Evolutionary conservation across 1,284 basidiomycete genomes (phyloP).

Genomic region (Farysia itapuensis): DNA sequence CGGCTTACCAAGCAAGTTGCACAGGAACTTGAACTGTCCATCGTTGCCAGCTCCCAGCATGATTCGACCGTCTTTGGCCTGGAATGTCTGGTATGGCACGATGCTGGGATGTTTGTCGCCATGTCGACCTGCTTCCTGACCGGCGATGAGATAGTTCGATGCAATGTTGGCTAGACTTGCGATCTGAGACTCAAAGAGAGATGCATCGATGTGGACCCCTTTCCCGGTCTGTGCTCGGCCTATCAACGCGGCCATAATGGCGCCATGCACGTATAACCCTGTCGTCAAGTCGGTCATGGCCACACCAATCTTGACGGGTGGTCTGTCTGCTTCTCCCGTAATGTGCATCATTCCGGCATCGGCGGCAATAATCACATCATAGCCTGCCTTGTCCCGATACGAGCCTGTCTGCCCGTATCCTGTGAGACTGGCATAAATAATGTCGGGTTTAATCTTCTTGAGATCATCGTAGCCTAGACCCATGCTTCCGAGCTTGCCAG

Average conservation of each 20-base stretch:
- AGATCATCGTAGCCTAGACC: constrained; percentile 86
- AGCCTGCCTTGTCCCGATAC: constrained; percentile 70
- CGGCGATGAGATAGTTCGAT: constrained; percentile 86
- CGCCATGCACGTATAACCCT: constrained; percentile 88
- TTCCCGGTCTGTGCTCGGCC: constrained; percentile 80
- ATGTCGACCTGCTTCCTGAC: constrained; percentile 79
- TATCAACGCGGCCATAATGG: constrained; percentile 84
- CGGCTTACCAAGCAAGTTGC: constrained; percentile 14
- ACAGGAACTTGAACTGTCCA: constrained; percentile 68
- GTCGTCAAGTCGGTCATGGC: constrained; percentile 88
- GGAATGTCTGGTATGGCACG: constrained; percentile 49
- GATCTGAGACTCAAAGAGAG: constrained; percentile 73
- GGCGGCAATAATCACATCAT: constrained; percentile 54
- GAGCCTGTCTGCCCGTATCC: constrained; percentile 94
- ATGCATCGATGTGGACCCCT: constrained; percentile 82
- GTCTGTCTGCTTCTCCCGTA: constrained; percentile 84
- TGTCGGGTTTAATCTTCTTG: constrained; percentile 73
- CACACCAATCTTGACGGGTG: constrained; percentile 76
- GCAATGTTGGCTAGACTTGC: constrained; percentile 91
- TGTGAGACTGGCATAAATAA: constrained; percentile 89
- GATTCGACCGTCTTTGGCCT: constrained; percentile 32
- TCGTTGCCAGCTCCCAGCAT: constrained; percentile 85
- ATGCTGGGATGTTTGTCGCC: constrained; percentile 77
- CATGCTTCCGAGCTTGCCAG: constrained; percentile 76
- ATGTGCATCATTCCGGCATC: constrained; percentile 56